Evolutionary conservation across 1,139 yeast genomes (phyloP).

Genomic region (Lodderomyces pseudojiufengensis): DNA sequence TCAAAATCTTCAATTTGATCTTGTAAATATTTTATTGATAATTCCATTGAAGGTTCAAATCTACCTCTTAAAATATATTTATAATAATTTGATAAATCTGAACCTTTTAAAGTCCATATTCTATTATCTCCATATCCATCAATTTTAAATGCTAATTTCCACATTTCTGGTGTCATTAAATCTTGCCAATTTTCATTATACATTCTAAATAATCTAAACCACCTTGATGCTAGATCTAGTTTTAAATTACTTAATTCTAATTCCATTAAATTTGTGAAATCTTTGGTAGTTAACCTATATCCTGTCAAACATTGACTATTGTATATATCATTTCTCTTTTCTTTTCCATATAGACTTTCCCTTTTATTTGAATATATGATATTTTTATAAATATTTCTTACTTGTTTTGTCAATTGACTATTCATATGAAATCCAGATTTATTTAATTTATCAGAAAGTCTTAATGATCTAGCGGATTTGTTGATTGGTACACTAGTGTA

Average conservation of each 20-base stretch:
- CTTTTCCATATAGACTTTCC: constrained; percentile 21
- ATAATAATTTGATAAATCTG: constrained; percentile 18
- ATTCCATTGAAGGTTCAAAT: constrained; percentile 7
- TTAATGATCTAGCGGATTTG: constrained; percentile 5
- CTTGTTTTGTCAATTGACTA: constrained; percentile 15
- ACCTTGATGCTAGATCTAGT: constrained; percentile 37
- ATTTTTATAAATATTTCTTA: constrained; percentile 28
- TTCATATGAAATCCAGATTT: background rate
- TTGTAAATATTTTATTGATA: constrained; percentile 5
- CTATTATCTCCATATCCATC: constrained; percentile 34
- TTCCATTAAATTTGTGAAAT: constrained; percentile 37
- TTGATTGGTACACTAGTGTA: constrained; percentile 8
- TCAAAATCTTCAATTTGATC: constrained; percentile 10
- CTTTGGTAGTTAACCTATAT: constrained; percentile 22
- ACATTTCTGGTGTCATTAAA: constrained; percentile 29
- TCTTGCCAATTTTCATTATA: constrained; percentile 17
- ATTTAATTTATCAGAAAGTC: background rate
- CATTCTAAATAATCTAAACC: constrained; percentile 35
- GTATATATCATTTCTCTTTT: constrained; percentile 20
- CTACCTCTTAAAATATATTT: constrained; percentile 14
- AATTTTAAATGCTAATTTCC: constrained; percentile 34
- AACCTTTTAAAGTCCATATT: constrained; percentile 26
- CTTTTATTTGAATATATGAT: constrained; percentile 19
- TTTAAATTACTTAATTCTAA: constrained; percentile 35
- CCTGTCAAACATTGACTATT: constrained; percentile 19